phyloP scores from a whole-genome alignment of 2,329 filamentous ascomycete species.

The Pyrenophora teres region DNA sequence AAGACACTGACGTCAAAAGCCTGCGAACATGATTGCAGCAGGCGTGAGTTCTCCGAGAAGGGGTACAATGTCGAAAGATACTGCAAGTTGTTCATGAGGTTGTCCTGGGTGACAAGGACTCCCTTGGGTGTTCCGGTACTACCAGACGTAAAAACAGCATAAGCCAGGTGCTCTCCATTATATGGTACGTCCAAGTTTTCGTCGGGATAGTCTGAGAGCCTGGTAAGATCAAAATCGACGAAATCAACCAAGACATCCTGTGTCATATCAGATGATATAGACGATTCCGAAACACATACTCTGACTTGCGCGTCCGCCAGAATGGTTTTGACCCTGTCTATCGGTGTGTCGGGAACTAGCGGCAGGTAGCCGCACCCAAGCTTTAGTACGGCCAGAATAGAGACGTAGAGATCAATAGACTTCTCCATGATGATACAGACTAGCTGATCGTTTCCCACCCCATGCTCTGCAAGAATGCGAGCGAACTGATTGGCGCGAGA shows the following conservation, averaged over 20 bases:
- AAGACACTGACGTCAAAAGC: conserved; percentile 88
- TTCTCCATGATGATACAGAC: conserved; percentile 81
- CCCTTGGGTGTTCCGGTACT: conserved; percentile 82
- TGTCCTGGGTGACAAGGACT: conserved; percentile 74
- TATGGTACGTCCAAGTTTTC: conserved; percentile 47
- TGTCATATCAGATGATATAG: conserved; percentile 12
- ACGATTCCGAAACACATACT: conserved; percentile 51
- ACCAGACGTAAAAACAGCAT: conserved; percentile 82
- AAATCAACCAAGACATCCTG: conserved; percentile 12
- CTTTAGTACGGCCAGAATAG: conserved; percentile 76
- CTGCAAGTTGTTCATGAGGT: conserved; percentile 76
- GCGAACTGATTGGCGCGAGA: conserved; percentile 67
- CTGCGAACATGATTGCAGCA: conserved; percentile 82
- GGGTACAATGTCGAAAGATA: conserved; percentile 71
- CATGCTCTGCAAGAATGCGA: conserved; percentile 56
- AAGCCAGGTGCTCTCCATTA: conserved; percentile 63
- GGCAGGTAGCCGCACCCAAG: conserved; percentile 80
- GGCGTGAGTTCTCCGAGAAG: conserved; percentile 55
- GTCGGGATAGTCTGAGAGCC: conserved; percentile 38
- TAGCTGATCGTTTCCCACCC: conserved; percentile 59
- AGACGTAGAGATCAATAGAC: conserved; percentile 71
- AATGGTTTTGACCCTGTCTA: conserved; percentile 64
- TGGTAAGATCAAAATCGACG: conserved; percentile 38
- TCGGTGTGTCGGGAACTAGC: conserved; percentile 72
- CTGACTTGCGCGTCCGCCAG: conserved; percentile 63